A percentile compares a stretch with the other conserved stretches of the same genome.
phyloP scores from a whole-genome alignment of 176 grass and related monocot species.

The Aegilops longissima region DNA sequence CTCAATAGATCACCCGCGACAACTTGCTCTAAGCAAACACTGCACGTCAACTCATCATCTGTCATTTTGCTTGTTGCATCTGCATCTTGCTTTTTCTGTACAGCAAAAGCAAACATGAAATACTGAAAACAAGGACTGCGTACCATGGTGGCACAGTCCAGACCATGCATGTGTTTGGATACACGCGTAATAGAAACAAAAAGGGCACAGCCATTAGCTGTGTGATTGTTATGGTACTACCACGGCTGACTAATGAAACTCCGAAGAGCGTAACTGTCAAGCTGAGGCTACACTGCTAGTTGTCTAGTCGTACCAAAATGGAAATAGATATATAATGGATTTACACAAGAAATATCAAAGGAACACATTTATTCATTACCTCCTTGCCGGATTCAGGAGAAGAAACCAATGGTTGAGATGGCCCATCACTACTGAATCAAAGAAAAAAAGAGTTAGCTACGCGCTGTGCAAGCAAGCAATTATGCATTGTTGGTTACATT shows the following conservation, averaged over 20 bases:
- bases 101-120: constrained; percentile 19
- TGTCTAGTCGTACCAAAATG: constrained; percentile 8
- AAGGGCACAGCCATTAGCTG: background rate
- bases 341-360: constrained; percentile 20
- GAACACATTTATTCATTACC: constrained; percentile 51
- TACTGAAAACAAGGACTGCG: constrained; percentile 8
- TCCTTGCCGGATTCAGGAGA: constrained; percentile 48
- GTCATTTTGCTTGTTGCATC: constrained; percentile 47
- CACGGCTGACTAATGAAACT: background rate
- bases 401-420: constrained; percentile 37
- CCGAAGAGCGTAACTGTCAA: background rate
- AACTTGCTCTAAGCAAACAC: constrained; percentile 97
- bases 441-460: constrained; percentile 30
- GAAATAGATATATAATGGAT: constrained; percentile 1
- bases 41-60: constrained; percentile 91
- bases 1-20: constrained; percentile 68
- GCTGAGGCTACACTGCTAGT: background rate
- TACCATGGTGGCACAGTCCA: background rate
- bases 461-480: background rate
- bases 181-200: background rate
- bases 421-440: constrained; percentile 50
- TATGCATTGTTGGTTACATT: background rate
- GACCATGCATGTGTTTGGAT: background rate
- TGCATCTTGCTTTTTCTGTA: constrained; percentile 64
- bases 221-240: background rate